phyloP scores from a whole-genome alignment of 306 rosid species.

The Benincasa hispida region DNA sequence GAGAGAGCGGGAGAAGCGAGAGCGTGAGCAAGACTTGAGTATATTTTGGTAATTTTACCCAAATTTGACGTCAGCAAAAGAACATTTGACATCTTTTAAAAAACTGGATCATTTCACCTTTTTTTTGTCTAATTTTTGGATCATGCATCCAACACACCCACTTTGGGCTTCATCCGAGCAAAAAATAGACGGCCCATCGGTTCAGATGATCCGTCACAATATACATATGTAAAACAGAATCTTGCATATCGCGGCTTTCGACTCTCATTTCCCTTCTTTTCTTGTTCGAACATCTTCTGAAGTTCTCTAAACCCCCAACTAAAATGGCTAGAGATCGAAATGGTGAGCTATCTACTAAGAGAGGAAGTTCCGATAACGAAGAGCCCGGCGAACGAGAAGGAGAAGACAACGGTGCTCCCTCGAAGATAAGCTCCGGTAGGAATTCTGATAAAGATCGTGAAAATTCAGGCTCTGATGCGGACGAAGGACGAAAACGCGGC shows the following conservation, averaged over 20 bases:
- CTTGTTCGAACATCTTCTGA: not conserved
- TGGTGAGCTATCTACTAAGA: conserved; percentile 7
- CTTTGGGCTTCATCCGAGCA: not conserved
- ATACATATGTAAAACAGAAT: too few species aligned
- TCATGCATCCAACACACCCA: too few species aligned
- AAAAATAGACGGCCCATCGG: not conserved
- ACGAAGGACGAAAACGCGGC: conserved; percentile 13
- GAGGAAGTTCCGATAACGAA: conserved; percentile 13
- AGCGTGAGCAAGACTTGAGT: too few species aligned
- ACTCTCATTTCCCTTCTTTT: not conserved
- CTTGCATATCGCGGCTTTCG: not conserved
- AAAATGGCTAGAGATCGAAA: conserved; percentile 41
- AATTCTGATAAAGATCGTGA: conserved; percentile 36
- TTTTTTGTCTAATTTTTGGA: too few species aligned
- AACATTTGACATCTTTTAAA: too few species aligned
- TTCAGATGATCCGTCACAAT: not conserved
- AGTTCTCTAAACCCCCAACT: not conserved
- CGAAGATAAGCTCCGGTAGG: conserved; percentile 16
- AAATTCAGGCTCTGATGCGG: conserved; percentile 32
- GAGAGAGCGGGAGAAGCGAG: too few species aligned
- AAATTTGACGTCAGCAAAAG: too few species aligned
- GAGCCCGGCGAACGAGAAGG: not conserved
- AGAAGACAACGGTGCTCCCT: conserved; percentile 21
- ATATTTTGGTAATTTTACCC: too few species aligned
- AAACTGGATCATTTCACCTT: too few species aligned